Base-by-base conservation (phyloP, 2,329 filamentous ascomycete species). In the Hymenotorrendiella dingleyae region DNA sequence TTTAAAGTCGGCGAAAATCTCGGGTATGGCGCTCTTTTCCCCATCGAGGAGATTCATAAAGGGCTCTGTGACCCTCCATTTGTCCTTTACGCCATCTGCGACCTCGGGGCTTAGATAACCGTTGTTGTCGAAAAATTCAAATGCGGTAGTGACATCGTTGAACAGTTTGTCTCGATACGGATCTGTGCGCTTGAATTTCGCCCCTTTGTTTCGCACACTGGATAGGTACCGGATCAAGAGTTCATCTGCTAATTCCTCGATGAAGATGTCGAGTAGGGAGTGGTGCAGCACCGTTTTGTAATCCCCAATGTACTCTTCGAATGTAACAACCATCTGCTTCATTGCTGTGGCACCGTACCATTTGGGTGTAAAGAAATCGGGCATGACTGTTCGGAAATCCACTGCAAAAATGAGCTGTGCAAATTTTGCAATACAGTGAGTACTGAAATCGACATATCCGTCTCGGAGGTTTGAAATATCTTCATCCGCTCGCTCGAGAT, bases 401-500 rank as follows among this genome's bases (percentile, higher is more conserved):
- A 94, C 84, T 28, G 78, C 73, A 70, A 98, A 95, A 61, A 98
- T 84, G 45, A 97, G 77, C 47, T 81, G 75, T 40, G 87, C 86
- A 60, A 97, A 97, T 54, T 84, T 82, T 55, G 80, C 80, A 59
- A 97, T 86, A 67, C 90, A 96, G 72, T 91, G 89, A 5, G 90
- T 95, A 56, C 86, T 88, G 45, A 96, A 78, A 67, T 98, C 93
- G 40, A 98, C 86, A 65, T 97, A 98, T 53, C 87, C 88, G 64
- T 96, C 88, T 36, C 86, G 84, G 29, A 97, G 76, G 26, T 74
- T 67, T 17, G 82, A 79, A 34, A 94, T 71, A 57, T 96, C 89
- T 23, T 72, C 68, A 24, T 82, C 78, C 36, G 84, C 82, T 40
- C 83, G 78, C 53, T 87, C 80, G 62, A 88, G 74, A 65, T 94